Evolutionary conservation across 805 yeast genomes (phyloP).

Genomic region (Candida anglica): DNA sequence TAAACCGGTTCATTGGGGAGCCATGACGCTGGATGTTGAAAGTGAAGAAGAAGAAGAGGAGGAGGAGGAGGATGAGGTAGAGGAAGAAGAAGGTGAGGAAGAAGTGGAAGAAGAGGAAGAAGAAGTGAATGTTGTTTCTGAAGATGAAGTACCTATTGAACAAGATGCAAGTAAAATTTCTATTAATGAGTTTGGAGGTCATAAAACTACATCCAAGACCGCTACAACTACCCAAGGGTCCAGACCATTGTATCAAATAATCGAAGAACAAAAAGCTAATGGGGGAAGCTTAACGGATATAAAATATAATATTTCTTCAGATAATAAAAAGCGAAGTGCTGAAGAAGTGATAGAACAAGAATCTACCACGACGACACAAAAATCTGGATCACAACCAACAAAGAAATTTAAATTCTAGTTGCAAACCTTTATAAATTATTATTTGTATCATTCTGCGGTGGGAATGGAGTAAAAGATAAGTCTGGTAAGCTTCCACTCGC

Average conservation of each 20-base stretch:
- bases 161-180: slow-evolving; percentile 3
- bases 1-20: slow-evolving; percentile 3
- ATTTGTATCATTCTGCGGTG: background rate
- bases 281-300: background rate
- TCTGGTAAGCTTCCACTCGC: too few relatives aligned
- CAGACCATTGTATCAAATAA: slow-evolving; percentile 2
- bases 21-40: slow-evolving; percentile 35
- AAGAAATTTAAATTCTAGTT: background rate
- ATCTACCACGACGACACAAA: too few relatives aligned
- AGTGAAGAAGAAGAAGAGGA: slow-evolving; percentile 57
- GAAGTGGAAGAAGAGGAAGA: slow-evolving; percentile 14
- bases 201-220: background rate
- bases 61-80: slow-evolving; percentile 38
- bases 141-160: slow-evolving; percentile 43
- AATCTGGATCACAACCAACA: too few relatives aligned
- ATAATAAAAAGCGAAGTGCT: too few relatives aligned
- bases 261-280: slow-evolving; percentile 1
- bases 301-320: background rate
- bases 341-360: too few relatives aligned
- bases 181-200: slow-evolving; percentile 4
- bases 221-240: background rate
- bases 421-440: background rate
- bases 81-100: slow-evolving; percentile 17
- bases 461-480: too few relatives aligned
- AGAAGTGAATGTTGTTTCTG: slow-evolving; percentile 53